Evolutionary conservation across 345 rosid genomes (phyloP), one percentile per base, ranked within the genome.

Genomic region (Citrus reticulata): DNA sequence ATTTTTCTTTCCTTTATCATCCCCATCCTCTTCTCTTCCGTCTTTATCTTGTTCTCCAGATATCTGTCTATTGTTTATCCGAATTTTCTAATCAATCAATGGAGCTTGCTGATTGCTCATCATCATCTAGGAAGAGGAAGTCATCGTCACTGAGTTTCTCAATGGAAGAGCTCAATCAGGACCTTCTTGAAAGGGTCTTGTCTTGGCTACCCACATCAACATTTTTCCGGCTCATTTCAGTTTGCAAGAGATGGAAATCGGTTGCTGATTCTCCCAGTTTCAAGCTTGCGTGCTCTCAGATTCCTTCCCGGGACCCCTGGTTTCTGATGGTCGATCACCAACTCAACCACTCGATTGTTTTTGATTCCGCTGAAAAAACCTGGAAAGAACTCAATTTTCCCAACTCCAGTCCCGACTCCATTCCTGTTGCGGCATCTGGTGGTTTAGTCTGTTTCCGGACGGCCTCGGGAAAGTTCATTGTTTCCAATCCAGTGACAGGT

Each of bases 201-300:
- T 93, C 98, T 37, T 87, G 97, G 92, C 88, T 95, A 39, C 98
- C 98, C 20, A 80, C 97, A 29, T 89, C 97, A 5, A 66, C 85
- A 24, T 92, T 89, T 83, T 88, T 88, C 84, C 91, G 95, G 61
- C 68, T 88, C 72, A 75, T 72, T 74, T 93, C 95, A 4, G 97
- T 95, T 72, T 91, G 93, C 97, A 93, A 90, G 91, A 86, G 98
- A 82, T 95, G 97, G 97, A 91, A 87, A 82, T 85, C 90, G 11
- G 85, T 82, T 67, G 78, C 91, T 58, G 68, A 80, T 73, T 95
- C 98, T 2, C 70, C 85, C 60, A 90, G 95, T 83, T 95, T 95
- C 88, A 90, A 84, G 82, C 87, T 90, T 32, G 93, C 98, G 37
- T 95, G 98, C 88, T 88, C 93, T 0, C 85, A 82, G 37, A 71